These are phyloP conservation scores for Teratosphaeria zuluensis DNA, from an alignment of 2,329 filamentous ascomycete genomes.

Conservation along the genomic window DNA sequence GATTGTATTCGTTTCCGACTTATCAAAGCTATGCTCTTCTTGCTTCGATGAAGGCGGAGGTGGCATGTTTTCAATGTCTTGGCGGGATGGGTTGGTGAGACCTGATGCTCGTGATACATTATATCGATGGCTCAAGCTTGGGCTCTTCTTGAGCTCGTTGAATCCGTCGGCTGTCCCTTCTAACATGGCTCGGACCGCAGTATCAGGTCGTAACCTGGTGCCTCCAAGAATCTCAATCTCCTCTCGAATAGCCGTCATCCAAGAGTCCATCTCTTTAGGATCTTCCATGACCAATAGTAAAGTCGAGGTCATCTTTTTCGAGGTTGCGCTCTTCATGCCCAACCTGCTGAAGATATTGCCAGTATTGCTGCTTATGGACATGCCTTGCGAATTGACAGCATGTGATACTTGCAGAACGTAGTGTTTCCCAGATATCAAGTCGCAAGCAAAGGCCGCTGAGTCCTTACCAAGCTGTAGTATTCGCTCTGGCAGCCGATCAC, in stretches of 20 bases:
- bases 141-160: slow-evolving; percentile 11
- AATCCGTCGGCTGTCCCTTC: slow-evolving; percentile 1
- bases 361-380: slow-evolving; percentile 35
- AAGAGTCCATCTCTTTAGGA: slow-evolving; percentile 65
- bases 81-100: slow-evolving; percentile 2
- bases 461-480: slow-evolving; percentile 61
- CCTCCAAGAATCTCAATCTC: slow-evolving; percentile 64
- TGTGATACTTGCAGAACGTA: slow-evolving; percentile 72
- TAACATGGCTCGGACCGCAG: slow-evolving; percentile 2
- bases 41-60: background rate
- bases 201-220: slow-evolving; percentile 51
- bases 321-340: slow-evolving; percentile 40
- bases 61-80: background rate
- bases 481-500: slow-evolving; percentile 65
- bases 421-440: slow-evolving; percentile 68
- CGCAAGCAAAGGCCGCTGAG: slow-evolving; percentile 71
- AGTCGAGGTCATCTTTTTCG: slow-evolving; percentile 41
- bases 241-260: slow-evolving; percentile 58
- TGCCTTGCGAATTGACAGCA: slow-evolving; percentile 50
- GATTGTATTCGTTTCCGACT: slow-evolving; percentile 6
- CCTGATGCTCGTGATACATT: slow-evolving; percentile 24
- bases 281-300: slow-evolving; percentile 64
- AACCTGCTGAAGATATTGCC: slow-evolving; percentile 58
- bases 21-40: slow-evolving; percentile 5
- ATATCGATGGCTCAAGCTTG: slow-evolving; percentile 28